phyloP scores from a whole-genome alignment of 305 asterid genomes.

The Lippia alba region DNA sequence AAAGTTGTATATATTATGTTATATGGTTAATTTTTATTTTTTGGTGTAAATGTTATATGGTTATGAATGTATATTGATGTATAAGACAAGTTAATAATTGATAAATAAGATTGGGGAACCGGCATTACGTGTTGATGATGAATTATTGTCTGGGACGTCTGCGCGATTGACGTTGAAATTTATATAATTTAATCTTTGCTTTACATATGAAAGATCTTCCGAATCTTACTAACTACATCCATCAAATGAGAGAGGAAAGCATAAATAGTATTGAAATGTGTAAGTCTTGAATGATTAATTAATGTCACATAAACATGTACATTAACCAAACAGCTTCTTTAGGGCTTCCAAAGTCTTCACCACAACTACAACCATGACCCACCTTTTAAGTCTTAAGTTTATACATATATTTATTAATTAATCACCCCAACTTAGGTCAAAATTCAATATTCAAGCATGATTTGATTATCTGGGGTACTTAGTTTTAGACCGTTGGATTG shows the following conservation, averaged over 20 bases:
- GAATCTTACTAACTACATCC: slow-evolving; percentile 45
- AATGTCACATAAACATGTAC: not conserved
- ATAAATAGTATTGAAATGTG: slow-evolving; percentile 15
- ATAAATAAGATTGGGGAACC: slow-evolving; percentile 34
- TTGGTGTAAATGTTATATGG: too few relatives aligned
- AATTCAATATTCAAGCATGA: not conserved
- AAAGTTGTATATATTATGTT: too few relatives aligned
- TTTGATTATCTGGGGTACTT: not conserved
- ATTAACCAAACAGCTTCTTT: slow-evolving; percentile 18
- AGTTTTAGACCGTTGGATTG: slow-evolving; percentile 29
- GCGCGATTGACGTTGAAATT: slow-evolving; percentile 90
- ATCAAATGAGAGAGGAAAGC: not conserved
- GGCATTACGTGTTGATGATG: slow-evolving; percentile 51
- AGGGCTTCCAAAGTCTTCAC: slow-evolving; percentile 43
- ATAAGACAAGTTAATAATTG: slow-evolving; percentile 14
- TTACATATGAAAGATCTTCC: slow-evolving; percentile 60
- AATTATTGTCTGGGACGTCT: slow-evolving; percentile 63
- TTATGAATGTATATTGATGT: not conserved
- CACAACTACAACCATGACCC: slow-evolving; percentile 42
- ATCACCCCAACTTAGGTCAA: slow-evolving; percentile 3
- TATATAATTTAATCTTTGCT: slow-evolving; percentile 46
- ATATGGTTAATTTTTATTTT: too few relatives aligned
- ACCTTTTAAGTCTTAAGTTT: slow-evolving; percentile 27
- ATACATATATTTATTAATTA: not conserved
- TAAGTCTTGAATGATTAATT: not conserved